Conservation (phyloP, 2,329 filamentous ascomycete species). For the Herpotrichia juniperi region DNA sequence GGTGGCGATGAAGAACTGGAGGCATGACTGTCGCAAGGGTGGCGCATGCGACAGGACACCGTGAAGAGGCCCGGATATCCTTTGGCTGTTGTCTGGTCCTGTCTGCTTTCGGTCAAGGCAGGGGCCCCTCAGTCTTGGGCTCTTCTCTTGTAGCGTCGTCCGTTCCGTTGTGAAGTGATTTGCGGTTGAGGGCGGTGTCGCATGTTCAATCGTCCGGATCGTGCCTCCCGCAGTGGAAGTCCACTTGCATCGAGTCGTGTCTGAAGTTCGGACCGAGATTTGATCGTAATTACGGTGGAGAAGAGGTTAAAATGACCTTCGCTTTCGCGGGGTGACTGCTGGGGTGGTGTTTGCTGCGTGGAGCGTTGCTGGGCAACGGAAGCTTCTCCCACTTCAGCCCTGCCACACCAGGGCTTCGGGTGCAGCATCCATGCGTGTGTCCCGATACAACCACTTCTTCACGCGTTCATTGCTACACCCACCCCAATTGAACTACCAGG, state of each 20-base stretch:
- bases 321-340: background rate
- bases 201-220: background rate
- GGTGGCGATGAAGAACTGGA: conserved; percentile 5
- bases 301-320: background rate
- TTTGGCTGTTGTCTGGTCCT: no score
- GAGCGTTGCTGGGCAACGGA: conserved; percentile 4
- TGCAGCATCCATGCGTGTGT: conserved; percentile 25
- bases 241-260: background rate
- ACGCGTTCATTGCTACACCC: conserved; percentile 29
- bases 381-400: conserved; percentile 7
- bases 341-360: background rate
- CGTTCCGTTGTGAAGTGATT: background rate
- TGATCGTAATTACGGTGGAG: background rate
- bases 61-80: background rate
- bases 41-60: background rate
- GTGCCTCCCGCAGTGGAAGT: background rate
- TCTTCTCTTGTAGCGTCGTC: background rate
- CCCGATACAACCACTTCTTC: conserved; percentile 26
- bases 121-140: background rate
- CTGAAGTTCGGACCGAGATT: background rate
- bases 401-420: conserved; percentile 12
- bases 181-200: background rate
- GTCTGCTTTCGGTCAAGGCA: background rate
- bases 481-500: conserved; percentile 21
- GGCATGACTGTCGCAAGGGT: background rate